These are phyloP conservation scores for Allium sativum DNA, from an alignment of 106 monocot genomes.

Conservation along the genomic window DNA sequence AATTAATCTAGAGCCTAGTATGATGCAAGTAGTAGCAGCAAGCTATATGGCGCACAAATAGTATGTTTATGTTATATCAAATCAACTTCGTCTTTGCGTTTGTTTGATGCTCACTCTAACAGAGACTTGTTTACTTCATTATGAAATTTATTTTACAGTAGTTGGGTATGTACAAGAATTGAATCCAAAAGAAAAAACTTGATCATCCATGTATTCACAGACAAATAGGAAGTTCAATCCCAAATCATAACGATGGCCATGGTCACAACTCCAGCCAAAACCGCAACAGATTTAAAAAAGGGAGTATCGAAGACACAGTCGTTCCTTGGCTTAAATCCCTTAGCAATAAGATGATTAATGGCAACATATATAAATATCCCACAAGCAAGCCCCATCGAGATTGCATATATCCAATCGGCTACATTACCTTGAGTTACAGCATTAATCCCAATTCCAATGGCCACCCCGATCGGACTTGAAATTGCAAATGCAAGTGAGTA, in stretches of 20 bases:
- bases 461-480: constrained; percentile 65
- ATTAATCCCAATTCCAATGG: constrained; percentile 63
- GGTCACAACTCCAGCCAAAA: constrained; percentile 44
- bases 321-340: constrained; percentile 36
- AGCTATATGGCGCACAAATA: too few species aligned
- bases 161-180: too few species aligned
- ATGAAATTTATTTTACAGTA: too few species aligned
- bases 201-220: too few species aligned
- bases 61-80: too few species aligned
- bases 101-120: too few species aligned
- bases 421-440: constrained; percentile 51
- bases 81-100: too few species aligned
- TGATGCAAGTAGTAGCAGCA: too few species aligned
- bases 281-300: constrained; percentile 25
- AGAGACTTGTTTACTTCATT: too few species aligned
- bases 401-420: constrained; percentile 85
- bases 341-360: constrained; percentile 65
- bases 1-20: too few species aligned
- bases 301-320: constrained; percentile 14
- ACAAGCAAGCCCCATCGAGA: constrained; percentile 75
- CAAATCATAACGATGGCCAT: constrained; percentile 91
- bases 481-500: constrained; percentile 75
- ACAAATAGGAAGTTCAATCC: constrained; percentile 19
- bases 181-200: too few species aligned
- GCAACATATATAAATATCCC: constrained; percentile 71